These are phyloP conservation scores for Moricandia arvensis DNA, from an alignment of 345 rosid species.

Conservation along the genomic window DNA sequence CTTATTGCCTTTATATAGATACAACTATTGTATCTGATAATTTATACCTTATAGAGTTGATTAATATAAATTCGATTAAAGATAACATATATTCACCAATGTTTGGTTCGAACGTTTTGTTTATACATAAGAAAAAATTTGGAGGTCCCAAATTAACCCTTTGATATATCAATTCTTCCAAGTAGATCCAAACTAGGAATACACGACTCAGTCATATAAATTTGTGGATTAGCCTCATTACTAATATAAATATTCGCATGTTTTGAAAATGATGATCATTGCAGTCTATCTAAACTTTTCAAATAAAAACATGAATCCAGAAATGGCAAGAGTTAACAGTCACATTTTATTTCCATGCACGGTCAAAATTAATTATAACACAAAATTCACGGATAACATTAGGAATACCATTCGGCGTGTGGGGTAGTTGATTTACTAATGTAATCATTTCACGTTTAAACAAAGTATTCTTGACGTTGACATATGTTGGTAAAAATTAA, in stretches of 20 bases:
- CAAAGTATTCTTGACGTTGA: conserved; percentile 29
- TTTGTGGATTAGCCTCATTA: not conserved
- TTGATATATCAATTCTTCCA: not conserved
- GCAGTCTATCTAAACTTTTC: not conserved
- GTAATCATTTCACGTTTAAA: conserved; percentile 25
- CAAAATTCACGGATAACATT: conserved; percentile 10
- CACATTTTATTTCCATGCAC: not conserved
- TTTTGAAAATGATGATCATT: not conserved
- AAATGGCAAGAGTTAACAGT: not conserved
- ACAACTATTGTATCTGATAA: not conserved
- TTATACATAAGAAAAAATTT: not conserved
- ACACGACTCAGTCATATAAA: not conserved
- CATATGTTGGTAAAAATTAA: conserved; percentile 19
- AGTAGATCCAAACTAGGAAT: not conserved
- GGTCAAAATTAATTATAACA: not conserved
- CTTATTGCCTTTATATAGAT: conserved; percentile 14
- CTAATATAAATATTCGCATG: not conserved
- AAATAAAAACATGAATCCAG: not conserved
- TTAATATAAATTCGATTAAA: not conserved
- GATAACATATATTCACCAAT: not conserved
- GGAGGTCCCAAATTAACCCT: not conserved
- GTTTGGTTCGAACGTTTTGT: not conserved
- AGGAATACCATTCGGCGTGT: conserved; percentile 28
- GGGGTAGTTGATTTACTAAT: conserved; percentile 29
- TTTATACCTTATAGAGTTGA: too few relatives aligned